Conservation (phyloP, 345 rosid species). For the Boechera divaricarpa region DNA sequence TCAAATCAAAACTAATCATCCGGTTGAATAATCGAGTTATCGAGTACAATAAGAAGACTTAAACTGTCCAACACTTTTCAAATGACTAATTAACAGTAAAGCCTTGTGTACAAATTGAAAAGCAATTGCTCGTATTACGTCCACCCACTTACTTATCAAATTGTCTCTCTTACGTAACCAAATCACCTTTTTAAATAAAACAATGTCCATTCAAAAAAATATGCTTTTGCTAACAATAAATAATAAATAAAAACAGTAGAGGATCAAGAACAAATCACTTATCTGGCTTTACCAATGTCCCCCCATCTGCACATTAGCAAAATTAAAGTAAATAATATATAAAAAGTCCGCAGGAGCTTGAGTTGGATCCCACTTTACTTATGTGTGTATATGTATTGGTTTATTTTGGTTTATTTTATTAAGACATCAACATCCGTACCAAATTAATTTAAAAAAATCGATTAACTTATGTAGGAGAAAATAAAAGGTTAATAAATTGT, state of each 20-base stretch:
- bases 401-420: slow-evolving; percentile 35
- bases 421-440: slow-evolving; percentile 50
- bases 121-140: slow-evolving; percentile 53
- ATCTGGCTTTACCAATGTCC: slow-evolving; percentile 42
- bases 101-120: slow-evolving; percentile 34
- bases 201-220: slow-evolving; percentile 31
- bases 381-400: slow-evolving; percentile 14
- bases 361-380: slow-evolving; percentile 46
- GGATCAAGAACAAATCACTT: slow-evolving; percentile 42
- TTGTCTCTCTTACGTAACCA: slow-evolving; percentile 42
- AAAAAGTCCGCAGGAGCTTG: slow-evolving; percentile 21
- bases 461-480: neutral
- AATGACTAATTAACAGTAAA: slow-evolving; percentile 22
- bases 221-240: slow-evolving; percentile 27
- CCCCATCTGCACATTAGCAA: slow-evolving; percentile 34
- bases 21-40: slow-evolving; percentile 10
- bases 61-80: neutral
- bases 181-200: slow-evolving; percentile 28
- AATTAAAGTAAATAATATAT: slow-evolving; percentile 1
- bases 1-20: neutral
- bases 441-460: slow-evolving; percentile 22
- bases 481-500: slow-evolving; percentile 21
- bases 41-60: slow-evolving; percentile 7
- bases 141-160: slow-evolving; percentile 51
- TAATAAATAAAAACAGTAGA: slow-evolving; percentile 24